Evolutionary conservation across 441 rosid genomes (phyloP).

Genomic region (Aleurites moluccanus): DNA sequence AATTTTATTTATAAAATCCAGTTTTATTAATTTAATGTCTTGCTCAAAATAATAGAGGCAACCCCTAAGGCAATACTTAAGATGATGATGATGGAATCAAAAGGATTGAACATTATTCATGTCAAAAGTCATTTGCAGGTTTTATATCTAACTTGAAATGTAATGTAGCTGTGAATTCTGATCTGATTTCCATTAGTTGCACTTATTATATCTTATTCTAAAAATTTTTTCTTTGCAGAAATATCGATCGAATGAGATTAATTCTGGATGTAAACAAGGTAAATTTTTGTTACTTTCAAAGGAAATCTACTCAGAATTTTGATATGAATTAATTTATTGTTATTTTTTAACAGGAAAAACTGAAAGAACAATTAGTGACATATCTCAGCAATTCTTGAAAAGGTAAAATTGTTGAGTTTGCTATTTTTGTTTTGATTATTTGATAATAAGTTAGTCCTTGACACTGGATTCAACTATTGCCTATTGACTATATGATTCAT

Average conservation of each 20-base stretch:
- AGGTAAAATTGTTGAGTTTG: no score
- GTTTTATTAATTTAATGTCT: not conserved
- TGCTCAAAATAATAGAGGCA: conserved; percentile 49
- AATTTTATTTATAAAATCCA: not conserved
- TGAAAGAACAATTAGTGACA: no score
- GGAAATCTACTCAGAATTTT: not conserved
- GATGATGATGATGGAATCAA: conserved; percentile 78
- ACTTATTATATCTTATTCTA: not conserved
- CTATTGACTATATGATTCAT: no score
- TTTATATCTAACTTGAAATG: not conserved
- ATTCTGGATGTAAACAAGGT: not conserved
- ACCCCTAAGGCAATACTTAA: conserved; percentile 81
- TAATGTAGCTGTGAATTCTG: not conserved
- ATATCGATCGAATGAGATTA: not conserved
- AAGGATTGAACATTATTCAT: conserved; percentile 4
- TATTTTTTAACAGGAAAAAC: not conserved
- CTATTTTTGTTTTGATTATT: no score
- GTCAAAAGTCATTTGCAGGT: conserved; percentile 19
- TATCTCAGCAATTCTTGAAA: no score
- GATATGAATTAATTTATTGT: not conserved
- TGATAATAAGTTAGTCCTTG: no score
- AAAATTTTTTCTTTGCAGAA: not conserved
- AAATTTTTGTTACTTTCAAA: not conserved
- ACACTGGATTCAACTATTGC: no score
- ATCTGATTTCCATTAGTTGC: not conserved